Evolutionary conservation across 345 rosid species (phyloP), one percentile per base, ranked within the genome.

Genomic region (Populus alba): DNA sequence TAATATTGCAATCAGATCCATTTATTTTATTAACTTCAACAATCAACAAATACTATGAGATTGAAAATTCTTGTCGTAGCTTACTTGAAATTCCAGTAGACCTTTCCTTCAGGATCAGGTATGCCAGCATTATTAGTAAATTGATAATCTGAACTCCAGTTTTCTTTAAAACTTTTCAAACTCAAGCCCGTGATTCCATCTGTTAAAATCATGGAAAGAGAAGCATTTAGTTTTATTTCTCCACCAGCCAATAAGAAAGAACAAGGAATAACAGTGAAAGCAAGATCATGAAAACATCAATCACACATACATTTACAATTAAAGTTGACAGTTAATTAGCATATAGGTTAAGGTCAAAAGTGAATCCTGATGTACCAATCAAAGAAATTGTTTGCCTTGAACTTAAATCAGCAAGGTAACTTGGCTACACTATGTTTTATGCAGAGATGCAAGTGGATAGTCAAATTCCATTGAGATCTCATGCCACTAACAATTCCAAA

Each of bases 111-210:
- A 70, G 90, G 78, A 84, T 89, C 97, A 85, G 99, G 99, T 82
- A 94, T 94, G 76, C 99, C 99, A 73, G 93, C 99, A 86, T 85
- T 65, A 79, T 97, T 97, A 63, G 99, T 97, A 65, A 87, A 87
- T 83, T 91, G 93, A 86, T 97, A 97, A 73, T 89, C 93, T 55
- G 99, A 83, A 80, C 90, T 77, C 99, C 98, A 94, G 83, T 97
- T 94, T 71, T 97, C 92, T 88, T 87, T 92, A 77, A 97, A 89
- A 83, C 95, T 94, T 82, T 84, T 80, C 81, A 87, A 76, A 61
- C 94, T 88, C 90, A 97, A 87, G 73, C 98, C 96, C 1, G 99
- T 94, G 51, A 97, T 79, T 81, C 98, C 99, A 85, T 79, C 99
- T 92, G 95, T 51, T 79, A 68, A 70, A 53, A 74, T 18, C 33